phyloP scores from a whole-genome alignment of 83 land plant species.

The Larix sibirica region DNA sequence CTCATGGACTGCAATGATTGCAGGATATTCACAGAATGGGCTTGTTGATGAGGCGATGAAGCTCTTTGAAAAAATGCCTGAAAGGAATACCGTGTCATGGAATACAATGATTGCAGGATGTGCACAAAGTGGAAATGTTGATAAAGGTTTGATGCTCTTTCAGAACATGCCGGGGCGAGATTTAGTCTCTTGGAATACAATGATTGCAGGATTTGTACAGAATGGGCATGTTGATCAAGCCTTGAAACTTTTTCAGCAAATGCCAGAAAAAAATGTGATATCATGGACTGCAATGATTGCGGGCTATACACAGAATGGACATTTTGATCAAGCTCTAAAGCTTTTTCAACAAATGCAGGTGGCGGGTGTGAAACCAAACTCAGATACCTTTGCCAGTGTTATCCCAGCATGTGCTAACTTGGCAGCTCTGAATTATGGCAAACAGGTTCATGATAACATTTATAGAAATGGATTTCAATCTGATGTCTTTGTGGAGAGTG shows the following conservation, averaged over 20 bases:
- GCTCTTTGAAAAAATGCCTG: not conserved
- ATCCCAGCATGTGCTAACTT: conserved; percentile 38
- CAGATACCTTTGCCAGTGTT: conserved; percentile 29
- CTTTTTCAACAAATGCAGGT: conserved; percentile 33
- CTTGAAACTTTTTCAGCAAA: conserved; percentile 17
- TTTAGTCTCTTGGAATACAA: conserved; percentile 32
- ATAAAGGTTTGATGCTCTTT: not conserved
- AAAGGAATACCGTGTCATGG: not conserved
- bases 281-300: conserved; percentile 48
- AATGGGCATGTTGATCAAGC: conserved; percentile 32
- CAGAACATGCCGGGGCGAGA: conserved; percentile 1
- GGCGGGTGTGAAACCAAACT: conserved; percentile 20
- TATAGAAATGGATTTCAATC: conserved; percentile 18
- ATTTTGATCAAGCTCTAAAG: conserved; percentile 18
- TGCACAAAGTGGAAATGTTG: not conserved
- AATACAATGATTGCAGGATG: conserved; percentile 4
- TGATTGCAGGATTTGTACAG: conserved; percentile 40
- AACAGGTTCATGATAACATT: conserved; percentile 29
- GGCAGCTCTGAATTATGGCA: not conserved
- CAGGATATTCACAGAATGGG: conserved; percentile 10
- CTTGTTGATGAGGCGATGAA: not conserved
- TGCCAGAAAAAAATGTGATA: conserved; percentile 22
- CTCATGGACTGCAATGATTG: not conserved
- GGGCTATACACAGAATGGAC: conserved; percentile 25
- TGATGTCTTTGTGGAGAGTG: conserved; percentile 32